Conservation (phyloP, 2,329 filamentous ascomycete genomes). For the Tricladium varicosporioides region DNA sequence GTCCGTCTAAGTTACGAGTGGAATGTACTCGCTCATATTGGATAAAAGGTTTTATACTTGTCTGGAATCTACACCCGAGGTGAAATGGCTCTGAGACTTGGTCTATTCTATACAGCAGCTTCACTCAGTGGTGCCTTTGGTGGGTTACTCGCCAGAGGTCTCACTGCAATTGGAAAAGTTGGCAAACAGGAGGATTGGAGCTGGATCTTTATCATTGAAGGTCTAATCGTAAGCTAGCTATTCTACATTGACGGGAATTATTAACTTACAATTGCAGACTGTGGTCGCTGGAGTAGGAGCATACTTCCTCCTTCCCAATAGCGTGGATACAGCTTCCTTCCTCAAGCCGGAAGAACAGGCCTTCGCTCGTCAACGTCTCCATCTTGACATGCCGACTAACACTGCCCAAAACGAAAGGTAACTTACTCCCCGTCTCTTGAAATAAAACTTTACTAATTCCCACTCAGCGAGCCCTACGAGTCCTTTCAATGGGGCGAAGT, state of each 20-base stretch:
- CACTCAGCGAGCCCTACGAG: slow-evolving; percentile 18
- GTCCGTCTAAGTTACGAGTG: not conserved
- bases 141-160: slow-evolving; percentile 58
- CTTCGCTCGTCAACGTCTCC: slow-evolving; percentile 10
- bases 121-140: slow-evolving; percentile 58
- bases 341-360: slow-evolving; percentile 37
- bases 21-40: not conserved
- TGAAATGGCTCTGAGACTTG: slow-evolving; percentile 53
- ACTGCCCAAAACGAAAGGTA: slow-evolving; percentile 19
- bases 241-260: slow-evolving; percentile 22
- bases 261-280: slow-evolving; percentile 42
- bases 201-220: slow-evolving; percentile 54
- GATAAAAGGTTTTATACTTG: slow-evolving; percentile 56
- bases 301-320: slow-evolving; percentile 55
- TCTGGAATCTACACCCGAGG: slow-evolving; percentile 58
- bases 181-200: slow-evolving; percentile 47
- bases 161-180: slow-evolving; percentile 55
- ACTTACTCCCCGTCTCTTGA: too few species aligned
- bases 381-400: slow-evolving; percentile 24
- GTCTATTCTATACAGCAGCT: slow-evolving; percentile 66
- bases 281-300: slow-evolving; percentile 50
- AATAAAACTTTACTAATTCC: too few species aligned
- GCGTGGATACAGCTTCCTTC: slow-evolving; percentile 51
- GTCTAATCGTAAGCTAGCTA: slow-evolving; percentile 43
- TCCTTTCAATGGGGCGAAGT: slow-evolving; percentile 55